phyloP scores from a whole-genome alignment of 345 rosid genomes.

The Rubroshorea leprosula region DNA sequence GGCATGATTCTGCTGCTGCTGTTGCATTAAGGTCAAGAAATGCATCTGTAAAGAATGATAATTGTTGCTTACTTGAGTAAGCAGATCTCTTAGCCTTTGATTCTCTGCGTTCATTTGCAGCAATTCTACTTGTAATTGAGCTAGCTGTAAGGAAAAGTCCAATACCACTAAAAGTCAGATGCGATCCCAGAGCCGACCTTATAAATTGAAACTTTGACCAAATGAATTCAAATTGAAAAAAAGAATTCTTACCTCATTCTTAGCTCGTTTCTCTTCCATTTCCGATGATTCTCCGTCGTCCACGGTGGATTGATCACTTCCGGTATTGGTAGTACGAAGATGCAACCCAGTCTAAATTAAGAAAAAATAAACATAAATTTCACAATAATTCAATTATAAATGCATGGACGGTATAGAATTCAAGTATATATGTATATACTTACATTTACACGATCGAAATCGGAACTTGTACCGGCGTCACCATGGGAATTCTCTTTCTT shows the following conservation, averaged over 20 bases:
- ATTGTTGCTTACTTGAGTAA: slow-evolving; percentile 60
- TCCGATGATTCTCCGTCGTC: slow-evolving; percentile 74
- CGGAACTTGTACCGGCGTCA: slow-evolving; percentile 20
- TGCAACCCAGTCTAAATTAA: slow-evolving; percentile 64
- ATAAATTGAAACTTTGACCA: too few species aligned
- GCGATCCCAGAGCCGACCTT: background rate
- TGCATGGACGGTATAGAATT: too few species aligned
- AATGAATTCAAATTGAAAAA: background rate
- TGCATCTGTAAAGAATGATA: slow-evolving; percentile 66
- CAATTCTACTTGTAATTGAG: slow-evolving; percentile 42
- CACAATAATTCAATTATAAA: too few species aligned
- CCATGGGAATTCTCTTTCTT: slow-evolving; percentile 43
- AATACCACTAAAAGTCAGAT: background rate
- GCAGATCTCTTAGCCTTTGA: slow-evolving; percentile 55
- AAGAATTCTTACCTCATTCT: slow-evolving; percentile 37
- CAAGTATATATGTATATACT: too few species aligned
- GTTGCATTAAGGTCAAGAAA: slow-evolving; percentile 55
- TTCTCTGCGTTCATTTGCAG: slow-evolving; percentile 47
- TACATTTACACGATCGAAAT: slow-evolving; percentile 50
- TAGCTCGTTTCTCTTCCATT: slow-evolving; percentile 41
- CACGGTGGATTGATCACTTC: slow-evolving; percentile 79
- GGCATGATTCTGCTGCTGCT: slow-evolving; percentile 33
- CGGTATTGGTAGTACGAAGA: slow-evolving; percentile 57
- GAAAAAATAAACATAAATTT: background rate
- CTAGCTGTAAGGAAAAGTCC: slow-evolving; percentile 29